Evolutionary conservation across 495 filamentous ascomycete species (phyloP).

Genomic region (Monascus purpureus): DNA sequence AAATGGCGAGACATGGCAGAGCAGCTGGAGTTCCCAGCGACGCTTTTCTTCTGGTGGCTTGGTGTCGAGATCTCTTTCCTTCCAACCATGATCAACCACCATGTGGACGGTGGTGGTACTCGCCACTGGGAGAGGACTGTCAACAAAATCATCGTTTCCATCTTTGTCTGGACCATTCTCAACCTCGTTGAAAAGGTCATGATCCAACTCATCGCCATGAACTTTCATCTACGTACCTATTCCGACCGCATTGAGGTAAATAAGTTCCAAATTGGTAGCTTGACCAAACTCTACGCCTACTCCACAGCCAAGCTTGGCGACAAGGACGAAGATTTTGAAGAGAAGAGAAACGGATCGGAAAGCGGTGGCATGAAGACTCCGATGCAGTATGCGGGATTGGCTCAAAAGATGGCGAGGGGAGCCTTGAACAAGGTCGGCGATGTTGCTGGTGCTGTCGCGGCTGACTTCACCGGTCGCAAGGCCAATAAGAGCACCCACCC

Average conservation of each 20-base stretch:
- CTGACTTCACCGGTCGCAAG: slow-evolving; percentile 78
- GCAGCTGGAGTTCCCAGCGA: slow-evolving; percentile 73
- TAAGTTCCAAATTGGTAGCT: slow-evolving; percentile 70
- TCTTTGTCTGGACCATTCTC: slow-evolving; percentile 66
- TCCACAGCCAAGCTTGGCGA: slow-evolving; percentile 60
- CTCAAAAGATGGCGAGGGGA: slow-evolving; percentile 55
- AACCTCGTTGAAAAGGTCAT: slow-evolving; percentile 90
- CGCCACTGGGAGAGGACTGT: slow-evolving; percentile 59
- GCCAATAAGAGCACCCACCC: slow-evolving; percentile 67
- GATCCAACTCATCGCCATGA: slow-evolving; percentile 87
- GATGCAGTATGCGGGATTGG: slow-evolving; percentile 47
- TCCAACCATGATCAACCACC: slow-evolving; percentile 57
- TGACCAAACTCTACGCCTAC: slow-evolving; percentile 70
- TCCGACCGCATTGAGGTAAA: slow-evolving; percentile 85
- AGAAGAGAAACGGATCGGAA: slow-evolving; percentile 22
- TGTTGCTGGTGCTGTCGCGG: slow-evolving; percentile 78
- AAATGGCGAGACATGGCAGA: slow-evolving; percentile 89
- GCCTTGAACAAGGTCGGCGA: slow-evolving; percentile 73
- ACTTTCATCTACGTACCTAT: slow-evolving; percentile 85
- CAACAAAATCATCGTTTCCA: slow-evolving; percentile 74
- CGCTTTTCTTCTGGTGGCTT: slow-evolving; percentile 88
- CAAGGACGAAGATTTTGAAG: slow-evolving; percentile 59
- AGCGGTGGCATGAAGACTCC: slow-evolving; percentile 64
- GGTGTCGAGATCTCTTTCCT: slow-evolving; percentile 55
- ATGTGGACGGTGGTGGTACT: slow-evolving; percentile 41